These are phyloP conservation scores for Talaromyces thailandensis DNA, from an alignment of 495 filamentous ascomycete species.

Conservation along the genomic window DNA sequence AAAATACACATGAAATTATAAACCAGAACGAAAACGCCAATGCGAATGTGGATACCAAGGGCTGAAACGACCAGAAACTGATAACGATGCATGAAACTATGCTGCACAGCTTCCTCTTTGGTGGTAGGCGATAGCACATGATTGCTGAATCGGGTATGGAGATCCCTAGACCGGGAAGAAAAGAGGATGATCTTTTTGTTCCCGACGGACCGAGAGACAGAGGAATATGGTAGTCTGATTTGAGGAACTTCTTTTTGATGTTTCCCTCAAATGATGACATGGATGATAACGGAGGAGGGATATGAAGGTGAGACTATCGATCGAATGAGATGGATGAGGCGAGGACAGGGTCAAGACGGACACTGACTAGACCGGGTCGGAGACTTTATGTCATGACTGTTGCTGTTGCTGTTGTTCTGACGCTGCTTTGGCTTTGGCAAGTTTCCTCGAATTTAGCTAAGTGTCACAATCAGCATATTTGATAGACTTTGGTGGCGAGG, in stretches of 20 bases:
- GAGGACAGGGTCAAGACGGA: not conserved
- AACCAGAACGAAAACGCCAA: not conserved
- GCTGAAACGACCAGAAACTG: not conserved
- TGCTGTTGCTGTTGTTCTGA: not conserved
- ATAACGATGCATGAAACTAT: not conserved
- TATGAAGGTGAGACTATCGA: not conserved
- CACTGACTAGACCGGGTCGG: not conserved
- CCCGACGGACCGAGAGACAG: not conserved
- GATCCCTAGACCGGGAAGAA: constrained; percentile 7
- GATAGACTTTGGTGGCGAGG: not conserved
- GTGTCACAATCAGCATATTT: not conserved
- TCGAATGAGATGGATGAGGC: not conserved
- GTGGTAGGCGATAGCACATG: not conserved
- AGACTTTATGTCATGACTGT: not conserved
- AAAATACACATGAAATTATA: not conserved
- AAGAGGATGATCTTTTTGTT: constrained; percentile 38
- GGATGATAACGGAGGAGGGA: not conserved
- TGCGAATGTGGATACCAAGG: not conserved
- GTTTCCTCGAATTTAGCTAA: constrained; percentile 21
- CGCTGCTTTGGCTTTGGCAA: constrained; percentile 5
- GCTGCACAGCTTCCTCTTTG: not conserved
- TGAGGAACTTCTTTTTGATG: not conserved
- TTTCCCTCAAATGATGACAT: not conserved
- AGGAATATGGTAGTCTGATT: not conserved
- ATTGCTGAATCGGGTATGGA: constrained; percentile 2